Evolutionary conservation across 129 eudicot species (phyloP), one percentile per base, ranked within the genome.

Genomic region (Escallonia rubra): DNA sequence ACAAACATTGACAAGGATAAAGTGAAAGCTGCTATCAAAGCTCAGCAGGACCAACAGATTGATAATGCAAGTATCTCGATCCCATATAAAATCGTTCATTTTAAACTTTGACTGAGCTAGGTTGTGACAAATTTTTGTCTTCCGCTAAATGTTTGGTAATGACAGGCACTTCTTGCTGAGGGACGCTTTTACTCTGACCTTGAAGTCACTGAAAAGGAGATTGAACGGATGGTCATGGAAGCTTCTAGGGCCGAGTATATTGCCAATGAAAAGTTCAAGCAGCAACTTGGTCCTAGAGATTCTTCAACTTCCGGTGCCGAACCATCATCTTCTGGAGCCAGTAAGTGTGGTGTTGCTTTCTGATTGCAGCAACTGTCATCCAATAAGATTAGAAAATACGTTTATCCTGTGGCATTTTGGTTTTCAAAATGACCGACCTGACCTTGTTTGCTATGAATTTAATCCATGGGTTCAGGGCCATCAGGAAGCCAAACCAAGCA

Each of bases 11-110:
- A 90, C 57, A 87, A 75, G 86, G 97, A 90, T 94, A 86, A 94
- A 72, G 93, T 94, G 59, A 89, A 90, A 74, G 99, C 99, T 44
- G 99, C 99, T n/a, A 90, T 94, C 16, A 94, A 83, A 85, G 99
- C 99, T 72, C 99, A 94, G 73, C 99, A 94, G 64, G 99, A 94
- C 55, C 99, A 90, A 52, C 99, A 94, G 78, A 94, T 94, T 64
- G 96, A 94, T 74, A 90, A 90, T 76, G 99, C 79, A 68, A 79
- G 71, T 13, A 41, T 65, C 62, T 49, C 41, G 15, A 11, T 51
- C 44, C 55, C 74, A 10, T 52, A 61, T 34, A 41, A 44, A 65
- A 34, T 23, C 8, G 42, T 49, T 55, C 64, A 3, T 49, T n/a
- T 46, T 4, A 10, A 38, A 55, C 49, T 43, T 34, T 7, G 42